Conservation (phyloP, 805 yeast species). For the Tanozyma kutaoensis region DNA sequence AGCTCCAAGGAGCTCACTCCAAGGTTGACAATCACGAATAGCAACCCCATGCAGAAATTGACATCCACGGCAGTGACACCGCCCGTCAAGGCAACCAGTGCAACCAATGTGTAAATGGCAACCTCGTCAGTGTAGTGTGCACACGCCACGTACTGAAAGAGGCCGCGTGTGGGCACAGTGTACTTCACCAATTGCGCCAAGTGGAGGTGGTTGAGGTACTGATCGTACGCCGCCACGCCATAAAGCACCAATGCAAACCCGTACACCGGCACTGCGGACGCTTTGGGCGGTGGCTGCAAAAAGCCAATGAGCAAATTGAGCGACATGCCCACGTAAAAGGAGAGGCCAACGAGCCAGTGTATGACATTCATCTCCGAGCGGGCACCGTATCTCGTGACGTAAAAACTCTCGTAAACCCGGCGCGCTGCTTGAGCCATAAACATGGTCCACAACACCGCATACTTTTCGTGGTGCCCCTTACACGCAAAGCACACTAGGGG, state of each 20-base stretch:
- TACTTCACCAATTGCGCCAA: constrained; percentile 41
- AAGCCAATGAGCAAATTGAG: constrained; percentile 15
- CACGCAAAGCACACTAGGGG: constrained; percentile 2
- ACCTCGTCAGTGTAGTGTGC: constrained; percentile 67
- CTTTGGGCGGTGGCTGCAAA: constrained; percentile 1
- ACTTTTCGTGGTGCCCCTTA: not conserved
- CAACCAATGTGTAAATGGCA: constrained; percentile 32
- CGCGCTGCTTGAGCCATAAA: constrained; percentile 48
- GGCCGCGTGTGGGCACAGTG: constrained; percentile 36
- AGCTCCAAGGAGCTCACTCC: constrained; percentile 43
- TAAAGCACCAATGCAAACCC: constrained; percentile 20
- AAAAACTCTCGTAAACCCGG: constrained; percentile 40
- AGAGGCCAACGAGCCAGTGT: constrained; percentile 55
- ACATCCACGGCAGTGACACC: constrained; percentile 7
- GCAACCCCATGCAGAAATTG: constrained; percentile 11
- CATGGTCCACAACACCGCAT: constrained; percentile 10
- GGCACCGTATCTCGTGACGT: constrained; percentile 31
- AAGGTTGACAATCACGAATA: constrained; percentile 33
- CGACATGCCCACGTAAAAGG: constrained; percentile 40
- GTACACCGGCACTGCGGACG: not conserved
- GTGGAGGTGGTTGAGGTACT: constrained; percentile 34
- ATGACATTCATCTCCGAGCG: constrained; percentile 46
- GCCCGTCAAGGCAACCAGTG: constrained; percentile 6
- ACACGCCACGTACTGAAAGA: constrained; percentile 38
- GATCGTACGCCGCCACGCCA: constrained; percentile 39